Conservation (phyloP, 768 basidiomycete species). For the Termitomyces sp. region DNA sequence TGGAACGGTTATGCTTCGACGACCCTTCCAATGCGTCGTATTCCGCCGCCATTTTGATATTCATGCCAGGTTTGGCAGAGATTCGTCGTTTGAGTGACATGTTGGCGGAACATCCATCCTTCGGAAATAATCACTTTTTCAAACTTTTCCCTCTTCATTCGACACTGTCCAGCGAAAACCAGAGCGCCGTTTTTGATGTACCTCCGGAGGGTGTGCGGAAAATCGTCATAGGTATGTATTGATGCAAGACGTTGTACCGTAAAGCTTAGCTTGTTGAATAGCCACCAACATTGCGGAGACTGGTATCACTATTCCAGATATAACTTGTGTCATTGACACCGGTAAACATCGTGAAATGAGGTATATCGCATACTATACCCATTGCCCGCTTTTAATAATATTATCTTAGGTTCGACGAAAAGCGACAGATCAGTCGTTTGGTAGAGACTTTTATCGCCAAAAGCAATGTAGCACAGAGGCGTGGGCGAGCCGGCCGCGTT, state of each 20-base stretch:
- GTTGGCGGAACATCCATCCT: conserved; percentile 69
- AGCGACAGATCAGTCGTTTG: conserved; percentile 89
- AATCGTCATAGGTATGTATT: conserved; percentile 82
- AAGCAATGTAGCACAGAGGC: conserved; percentile 87
- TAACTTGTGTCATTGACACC: conserved; percentile 93
- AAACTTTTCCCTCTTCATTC: conserved; percentile 88
- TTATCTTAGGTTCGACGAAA: conserved; percentile 82
- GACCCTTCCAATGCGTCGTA: conserved; percentile 48
- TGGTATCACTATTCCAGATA: conserved; percentile 97
- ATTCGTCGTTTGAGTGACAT: conserved; percentile 87
- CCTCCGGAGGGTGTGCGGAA: conserved; percentile 81
- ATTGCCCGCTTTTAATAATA: not conserved
- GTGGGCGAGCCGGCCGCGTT: conserved; percentile 91
- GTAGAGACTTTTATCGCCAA: conserved; percentile 89
- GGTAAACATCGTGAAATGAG: conserved; percentile 95
- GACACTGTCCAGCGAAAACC: conserved; percentile 87
- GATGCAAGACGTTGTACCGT: not conserved
- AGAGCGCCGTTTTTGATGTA: conserved; percentile 86
- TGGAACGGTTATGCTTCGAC: conserved; percentile 83
- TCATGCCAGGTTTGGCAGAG: conserved; percentile 93
- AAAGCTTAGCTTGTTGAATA: conserved; percentile 26
- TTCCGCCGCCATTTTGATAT: conserved; percentile 83
- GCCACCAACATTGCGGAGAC: conserved; percentile 96
- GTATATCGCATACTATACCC: conserved; percentile 30
- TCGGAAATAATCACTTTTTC: conserved; percentile 65